Evolutionary conservation across 192 early-diverging fungal species (phyloP).

Genomic region (Podila minutissima): DNA sequence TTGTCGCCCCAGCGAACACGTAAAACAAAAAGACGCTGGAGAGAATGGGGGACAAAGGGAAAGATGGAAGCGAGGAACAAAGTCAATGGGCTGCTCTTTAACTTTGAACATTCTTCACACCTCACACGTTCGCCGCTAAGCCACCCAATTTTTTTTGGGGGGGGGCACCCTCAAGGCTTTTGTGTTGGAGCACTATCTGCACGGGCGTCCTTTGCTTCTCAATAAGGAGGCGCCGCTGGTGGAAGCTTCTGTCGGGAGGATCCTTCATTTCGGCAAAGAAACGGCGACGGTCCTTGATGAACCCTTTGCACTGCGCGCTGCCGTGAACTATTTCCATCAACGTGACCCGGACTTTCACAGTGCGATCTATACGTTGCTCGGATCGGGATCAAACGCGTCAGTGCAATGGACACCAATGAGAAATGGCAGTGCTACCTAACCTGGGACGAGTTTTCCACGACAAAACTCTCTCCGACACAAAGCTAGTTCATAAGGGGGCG

Average conservation of each 20-base stretch:
- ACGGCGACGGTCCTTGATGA: conserved; percentile 12
- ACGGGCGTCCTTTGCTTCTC: conserved; percentile 14
- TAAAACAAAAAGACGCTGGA: too few species aligned
- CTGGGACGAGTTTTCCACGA: conserved; percentile 12
- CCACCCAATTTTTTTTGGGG: too few species aligned
- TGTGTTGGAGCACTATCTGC: conserved; percentile 12
- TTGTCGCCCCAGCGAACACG: too few species aligned
- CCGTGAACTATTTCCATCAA: conserved; percentile 12
- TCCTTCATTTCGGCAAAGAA: conserved; percentile 6
- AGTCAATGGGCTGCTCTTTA: too few species aligned
- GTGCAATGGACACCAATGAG: conserved; percentile 2
- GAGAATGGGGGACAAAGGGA: too few species aligned
- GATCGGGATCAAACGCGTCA: not conserved
- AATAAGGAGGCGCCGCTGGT: conserved; percentile 8
- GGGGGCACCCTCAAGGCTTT: conserved; percentile 16
- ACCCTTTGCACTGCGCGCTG: conserved; percentile 12
- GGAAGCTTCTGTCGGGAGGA: conserved; percentile 28
- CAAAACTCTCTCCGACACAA: conserved; percentile 3
- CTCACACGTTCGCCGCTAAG: too few species aligned
- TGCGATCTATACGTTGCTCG: conserved; percentile 14
- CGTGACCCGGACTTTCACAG: conserved; percentile 19
- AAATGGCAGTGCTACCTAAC: conserved; percentile 13
- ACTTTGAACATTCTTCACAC: too few species aligned
- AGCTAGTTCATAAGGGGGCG: not conserved
- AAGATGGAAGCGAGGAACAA: too few species aligned